Evolutionary conservation across 306 rosid species (phyloP).

Genomic region (Morella rubra): DNA sequence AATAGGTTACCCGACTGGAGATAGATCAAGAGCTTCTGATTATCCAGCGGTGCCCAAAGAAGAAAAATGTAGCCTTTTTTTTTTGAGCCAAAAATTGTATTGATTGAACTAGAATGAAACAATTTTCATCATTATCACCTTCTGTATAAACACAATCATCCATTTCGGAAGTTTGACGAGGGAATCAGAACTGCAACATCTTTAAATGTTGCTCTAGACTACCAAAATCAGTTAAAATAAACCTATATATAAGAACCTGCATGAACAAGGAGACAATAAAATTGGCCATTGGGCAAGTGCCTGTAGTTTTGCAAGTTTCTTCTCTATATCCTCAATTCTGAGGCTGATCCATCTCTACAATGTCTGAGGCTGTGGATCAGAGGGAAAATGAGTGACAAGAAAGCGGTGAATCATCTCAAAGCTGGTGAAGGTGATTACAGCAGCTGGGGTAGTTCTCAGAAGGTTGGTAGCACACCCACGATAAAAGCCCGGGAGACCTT

Average conservation of each 20-base stretch:
- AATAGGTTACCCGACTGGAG: not conserved
- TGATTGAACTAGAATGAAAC: constrained; percentile 4
- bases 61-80: too few relatives aligned
- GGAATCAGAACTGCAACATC: constrained; percentile 29
- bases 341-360: constrained; percentile 44
- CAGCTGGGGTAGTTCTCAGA: constrained; percentile 88
- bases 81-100: not conserved
- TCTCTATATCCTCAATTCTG: not conserved
- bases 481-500: constrained; percentile 74
- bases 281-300: not conserved
- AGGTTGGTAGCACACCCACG: constrained; percentile 86
- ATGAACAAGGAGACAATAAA: constrained; percentile 11
- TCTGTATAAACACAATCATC: constrained; percentile 21
- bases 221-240: constrained; percentile 26
- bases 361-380: constrained; percentile 62
- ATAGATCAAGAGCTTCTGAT: constrained; percentile 12
- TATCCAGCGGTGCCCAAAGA: constrained; percentile 19
- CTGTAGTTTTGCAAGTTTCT: not conserved
- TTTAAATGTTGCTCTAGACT: constrained; percentile 26
- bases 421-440: constrained; percentile 86
- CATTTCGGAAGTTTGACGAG: constrained; percentile 27
- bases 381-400: constrained; percentile 61
- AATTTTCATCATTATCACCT: constrained; percentile 47
- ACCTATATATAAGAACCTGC: constrained; percentile 33
- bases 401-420: constrained; percentile 90